Evolutionary conservation across 176 grass and related monocot species (phyloP).

Genomic region (Areca catechu): DNA sequence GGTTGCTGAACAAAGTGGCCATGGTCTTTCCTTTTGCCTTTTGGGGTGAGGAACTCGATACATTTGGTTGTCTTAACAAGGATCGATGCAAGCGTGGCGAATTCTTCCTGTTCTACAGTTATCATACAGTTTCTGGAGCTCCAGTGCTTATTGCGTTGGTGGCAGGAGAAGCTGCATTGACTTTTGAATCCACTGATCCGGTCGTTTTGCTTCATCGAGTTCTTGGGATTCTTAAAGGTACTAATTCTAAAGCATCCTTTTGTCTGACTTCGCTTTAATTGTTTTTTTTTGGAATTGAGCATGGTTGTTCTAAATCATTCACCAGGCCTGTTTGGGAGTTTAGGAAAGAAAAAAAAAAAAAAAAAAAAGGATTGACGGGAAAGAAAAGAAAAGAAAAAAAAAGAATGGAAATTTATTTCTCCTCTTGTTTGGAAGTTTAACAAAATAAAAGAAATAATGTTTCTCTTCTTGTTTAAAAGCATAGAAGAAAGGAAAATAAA

Average conservation of each 20-base stretch:
- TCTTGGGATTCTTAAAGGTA: slow-evolving; percentile 80
- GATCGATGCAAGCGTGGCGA: slow-evolving; percentile 73
- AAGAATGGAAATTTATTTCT: no score
- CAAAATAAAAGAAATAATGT: no score
- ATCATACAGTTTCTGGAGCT: slow-evolving; percentile 87
- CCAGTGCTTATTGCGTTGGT: slow-evolving; percentile 79
- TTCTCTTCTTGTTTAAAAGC: no score
- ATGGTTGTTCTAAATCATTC: no score
- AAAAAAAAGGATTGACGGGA: no score
- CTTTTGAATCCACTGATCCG: slow-evolving; percentile 77
- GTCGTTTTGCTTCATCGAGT: slow-evolving; percentile 58
- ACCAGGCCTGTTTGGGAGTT: no score
- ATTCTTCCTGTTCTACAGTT: slow-evolving; percentile 91
- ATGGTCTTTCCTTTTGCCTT: slow-evolving; percentile 89
- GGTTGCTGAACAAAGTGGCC: slow-evolving; percentile 83
- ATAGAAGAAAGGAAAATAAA: no score
- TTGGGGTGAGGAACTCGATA: slow-evolving; percentile 86
- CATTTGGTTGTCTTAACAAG: slow-evolving; percentile 84
- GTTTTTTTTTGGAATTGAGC: no score
- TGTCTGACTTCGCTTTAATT: neutral
- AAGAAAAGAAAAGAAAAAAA: no score
- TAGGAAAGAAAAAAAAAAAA: no score
- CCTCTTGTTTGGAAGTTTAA: no score
- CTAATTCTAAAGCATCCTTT: neutral
- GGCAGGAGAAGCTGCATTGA: slow-evolving; percentile 75